These are phyloP conservation scores for Medicago lupulina DNA, from an alignment of 306 rosid genomes.

Conservation along the genomic window DNA sequence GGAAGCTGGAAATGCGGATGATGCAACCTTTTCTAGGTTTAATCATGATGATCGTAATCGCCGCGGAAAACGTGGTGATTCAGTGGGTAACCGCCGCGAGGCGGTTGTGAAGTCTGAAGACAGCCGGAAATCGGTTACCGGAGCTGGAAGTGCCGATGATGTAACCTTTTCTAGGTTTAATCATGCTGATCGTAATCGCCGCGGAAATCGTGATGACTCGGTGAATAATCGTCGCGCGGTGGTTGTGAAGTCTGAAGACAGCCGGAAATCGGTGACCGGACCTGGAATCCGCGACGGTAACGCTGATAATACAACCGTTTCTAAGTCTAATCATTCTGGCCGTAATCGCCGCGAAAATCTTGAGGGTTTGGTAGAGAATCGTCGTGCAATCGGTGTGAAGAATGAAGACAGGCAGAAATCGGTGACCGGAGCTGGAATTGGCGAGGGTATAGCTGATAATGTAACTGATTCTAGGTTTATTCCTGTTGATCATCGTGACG, in stretches of 20 bases:
- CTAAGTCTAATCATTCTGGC: too few relatives aligned
- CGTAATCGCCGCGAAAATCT: background rate
- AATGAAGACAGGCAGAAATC: background rate
- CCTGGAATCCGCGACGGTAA: background rate
- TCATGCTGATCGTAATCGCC: background rate
- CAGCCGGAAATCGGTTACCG: background rate
- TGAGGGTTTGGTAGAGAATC: slow-evolving; percentile 3
- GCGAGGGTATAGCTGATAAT: too few relatives aligned
- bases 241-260: background rate
- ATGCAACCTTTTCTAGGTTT: too few relatives aligned
- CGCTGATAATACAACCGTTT: background rate
- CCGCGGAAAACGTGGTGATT: background rate
- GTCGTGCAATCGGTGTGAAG: background rate
- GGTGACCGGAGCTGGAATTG: slow-evolving; percentile 10
- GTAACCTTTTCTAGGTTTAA: background rate
- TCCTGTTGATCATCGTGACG: too few relatives aligned
- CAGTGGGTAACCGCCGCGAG: background rate
- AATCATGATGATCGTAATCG: background rate
- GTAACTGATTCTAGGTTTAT: background rate
- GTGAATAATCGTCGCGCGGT: background rate
- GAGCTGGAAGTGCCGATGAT: background rate
- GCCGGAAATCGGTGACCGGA: slow-evolving; percentile 4
- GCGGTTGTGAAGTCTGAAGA: background rate
- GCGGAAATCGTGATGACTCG: background rate
- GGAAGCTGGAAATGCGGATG: background rate